Percentiles rank a stretch among this genome's conserved stretches.
These are phyloP conservation scores for Exophiala mesophila DNA, from an alignment of 2,329 filamentous ascomycete species.

Conservation along the genomic window DNA sequence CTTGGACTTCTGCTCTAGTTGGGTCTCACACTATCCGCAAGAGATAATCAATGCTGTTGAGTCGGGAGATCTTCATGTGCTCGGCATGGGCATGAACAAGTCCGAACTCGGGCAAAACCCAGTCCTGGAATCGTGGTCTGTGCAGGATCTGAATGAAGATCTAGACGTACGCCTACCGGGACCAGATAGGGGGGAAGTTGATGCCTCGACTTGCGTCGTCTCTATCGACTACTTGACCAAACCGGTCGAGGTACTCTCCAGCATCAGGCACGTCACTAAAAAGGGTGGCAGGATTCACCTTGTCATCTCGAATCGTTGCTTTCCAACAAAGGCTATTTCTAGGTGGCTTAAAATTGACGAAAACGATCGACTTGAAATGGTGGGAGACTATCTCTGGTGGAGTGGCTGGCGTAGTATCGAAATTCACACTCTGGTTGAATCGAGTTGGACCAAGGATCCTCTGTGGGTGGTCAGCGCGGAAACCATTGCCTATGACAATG, in stretches of 20 bases:
- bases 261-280: slow-evolving; percentile 38
- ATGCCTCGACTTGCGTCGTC: slow-evolving; percentile 48
- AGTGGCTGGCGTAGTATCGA: slow-evolving; percentile 50
- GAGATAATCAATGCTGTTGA: slow-evolving; percentile 25
- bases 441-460: slow-evolving; percentile 37
- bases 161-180: slow-evolving; percentile 29
- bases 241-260: slow-evolving; percentile 43
- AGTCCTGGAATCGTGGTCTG: slow-evolving; percentile 31
- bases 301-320: slow-evolving; percentile 49
- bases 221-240: slow-evolving; percentile 49
- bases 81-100: slow-evolving; percentile 47
- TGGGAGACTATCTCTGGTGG: slow-evolving; percentile 50
- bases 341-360: slow-evolving; percentile 46
- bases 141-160: slow-evolving; percentile 44
- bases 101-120: slow-evolving; percentile 42
- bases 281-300: slow-evolving; percentile 46
- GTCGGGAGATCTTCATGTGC: slow-evolving; percentile 35
- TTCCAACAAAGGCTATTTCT: slow-evolving; percentile 49
- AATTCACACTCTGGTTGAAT: slow-evolving; percentile 42
- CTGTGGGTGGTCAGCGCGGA: slow-evolving; percentile 42
- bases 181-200: slow-evolving; percentile 28
- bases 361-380: slow-evolving; percentile 44
- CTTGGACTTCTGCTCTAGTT: slow-evolving; percentile 49
- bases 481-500: too few species aligned
- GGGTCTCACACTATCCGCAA: slow-evolving; percentile 45